Evolutionary conservation across 805 yeast species (phyloP).

Genomic region (Starmerella lactis-condensi): DNA sequence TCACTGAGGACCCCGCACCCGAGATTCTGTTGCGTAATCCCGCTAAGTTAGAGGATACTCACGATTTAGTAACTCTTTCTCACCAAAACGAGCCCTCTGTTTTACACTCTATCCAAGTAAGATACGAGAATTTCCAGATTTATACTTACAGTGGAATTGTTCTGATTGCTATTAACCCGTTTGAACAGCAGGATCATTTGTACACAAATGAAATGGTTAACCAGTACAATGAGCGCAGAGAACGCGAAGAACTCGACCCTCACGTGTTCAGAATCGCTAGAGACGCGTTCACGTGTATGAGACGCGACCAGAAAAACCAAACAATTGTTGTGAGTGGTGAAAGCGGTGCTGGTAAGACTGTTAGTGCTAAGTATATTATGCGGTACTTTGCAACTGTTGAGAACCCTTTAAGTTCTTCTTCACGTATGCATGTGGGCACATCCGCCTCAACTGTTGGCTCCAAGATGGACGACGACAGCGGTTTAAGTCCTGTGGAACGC

Average conservation of each 20-base stretch:
- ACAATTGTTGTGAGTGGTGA: constrained; percentile 95
- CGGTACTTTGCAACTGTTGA: constrained; percentile 93
- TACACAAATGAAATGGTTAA: constrained; percentile 86
- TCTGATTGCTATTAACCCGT: constrained; percentile 88
- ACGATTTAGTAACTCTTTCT: constrained; percentile 80
- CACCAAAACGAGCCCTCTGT: constrained; percentile 94
- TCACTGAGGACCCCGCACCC: constrained; percentile 32
- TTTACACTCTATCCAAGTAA: constrained; percentile 72
- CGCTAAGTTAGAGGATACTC: constrained; percentile 78
- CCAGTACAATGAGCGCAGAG: constrained; percentile 80
- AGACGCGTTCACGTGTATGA: constrained; percentile 92
- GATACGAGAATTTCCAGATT: constrained; percentile 77
- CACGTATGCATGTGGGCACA: too few relatives aligned
- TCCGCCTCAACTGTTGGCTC: constrained; percentile 3
- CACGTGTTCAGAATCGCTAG: constrained; percentile 95
- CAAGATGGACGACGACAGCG: constrained; percentile 21
- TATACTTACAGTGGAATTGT: constrained; percentile 96
- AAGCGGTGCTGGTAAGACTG: constrained; percentile 97
- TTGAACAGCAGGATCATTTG: constrained; percentile 75
- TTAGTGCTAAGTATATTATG: constrained; percentile 92
- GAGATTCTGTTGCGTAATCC: constrained; percentile 73
- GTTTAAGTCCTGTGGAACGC: constrained; percentile 79
- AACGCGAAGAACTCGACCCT: constrained; percentile 90
- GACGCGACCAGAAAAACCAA: constrained; percentile 65
- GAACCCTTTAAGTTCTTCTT: constrained; percentile 24